Percentiles rank a stretch among this genome's conserved stretches.
phyloP scores from a whole-genome alignment of 2,329 filamentous ascomycete genomes.

The Tolypocladium endophyticum region DNA sequence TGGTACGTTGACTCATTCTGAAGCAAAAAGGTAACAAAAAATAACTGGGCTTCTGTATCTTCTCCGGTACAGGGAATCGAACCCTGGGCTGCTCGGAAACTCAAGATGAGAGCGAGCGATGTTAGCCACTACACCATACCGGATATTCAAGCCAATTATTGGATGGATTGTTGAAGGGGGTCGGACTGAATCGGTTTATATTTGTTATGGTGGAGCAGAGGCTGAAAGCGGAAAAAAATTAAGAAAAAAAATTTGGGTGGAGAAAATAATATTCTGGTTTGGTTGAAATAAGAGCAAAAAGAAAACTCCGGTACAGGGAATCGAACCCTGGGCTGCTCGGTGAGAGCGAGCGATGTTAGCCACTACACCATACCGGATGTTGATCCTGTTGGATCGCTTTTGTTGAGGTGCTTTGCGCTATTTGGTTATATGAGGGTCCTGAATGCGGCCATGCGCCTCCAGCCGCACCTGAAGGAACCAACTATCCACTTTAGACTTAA shows the following conservation, averaged over 20 bases:
- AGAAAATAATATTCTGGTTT: not conserved
- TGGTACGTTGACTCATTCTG: too few relatives aligned
- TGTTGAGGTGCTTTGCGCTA: not conserved
- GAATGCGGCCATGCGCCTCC: too few relatives aligned
- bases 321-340: slow-evolving; percentile 18
- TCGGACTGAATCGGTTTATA: not conserved
- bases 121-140: slow-evolving; percentile 26
- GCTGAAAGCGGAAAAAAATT: not conserved
- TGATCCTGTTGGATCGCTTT: not conserved
- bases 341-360: slow-evolving; percentile 24
- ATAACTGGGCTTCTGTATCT: fast-evolving
- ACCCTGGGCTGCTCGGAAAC: slow-evolving; percentile 16
- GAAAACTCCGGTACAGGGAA: slow-evolving; percentile 14
- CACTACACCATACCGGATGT: slow-evolving; percentile 17
- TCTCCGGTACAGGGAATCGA: slow-evolving; percentile 18
- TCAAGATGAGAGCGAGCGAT: slow-evolving; percentile 18
- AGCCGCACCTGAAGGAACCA: too few relatives aligned
- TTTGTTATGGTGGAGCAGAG: not conserved
- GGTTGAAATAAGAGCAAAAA: not conserved
- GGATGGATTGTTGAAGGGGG: not conserved
- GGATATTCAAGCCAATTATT: slow-evolving; percentile 6
- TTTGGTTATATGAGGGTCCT: not conserved
- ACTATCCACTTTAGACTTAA: too few relatives aligned
- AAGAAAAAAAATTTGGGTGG: not conserved
- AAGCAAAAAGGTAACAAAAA: not conserved